Evolutionary conservation across 768 basidiomycete species (phyloP).

Genomic region (Russula olivacea): DNA sequence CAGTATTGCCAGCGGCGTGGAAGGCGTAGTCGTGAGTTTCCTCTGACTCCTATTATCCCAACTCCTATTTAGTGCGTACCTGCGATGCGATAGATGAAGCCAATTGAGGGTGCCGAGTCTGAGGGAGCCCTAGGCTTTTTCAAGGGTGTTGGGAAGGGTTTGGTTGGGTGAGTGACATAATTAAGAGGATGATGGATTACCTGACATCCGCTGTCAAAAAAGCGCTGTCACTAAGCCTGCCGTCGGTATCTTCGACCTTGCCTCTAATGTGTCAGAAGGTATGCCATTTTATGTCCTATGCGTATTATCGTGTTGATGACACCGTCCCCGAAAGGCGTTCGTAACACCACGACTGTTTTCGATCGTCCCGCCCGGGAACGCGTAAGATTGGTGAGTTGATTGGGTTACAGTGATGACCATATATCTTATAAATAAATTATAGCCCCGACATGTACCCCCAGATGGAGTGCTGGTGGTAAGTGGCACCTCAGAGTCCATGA

Average conservation of each 20-base stretch:
- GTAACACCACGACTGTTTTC: constrained; percentile 98
- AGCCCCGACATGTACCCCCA: constrained; percentile 81
- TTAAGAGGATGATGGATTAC: not conserved
- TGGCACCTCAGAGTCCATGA: not conserved
- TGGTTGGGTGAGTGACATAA: constrained; percentile 67
- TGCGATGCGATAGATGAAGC: constrained; percentile 64
- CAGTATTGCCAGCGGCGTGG: constrained; percentile 91
- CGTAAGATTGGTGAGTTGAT: constrained; percentile 57
- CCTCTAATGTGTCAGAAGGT: constrained; percentile 93
- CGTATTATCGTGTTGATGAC: not conserved
- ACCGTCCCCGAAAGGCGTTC: constrained; percentile 57
- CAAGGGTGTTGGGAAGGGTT: constrained; percentile 94
- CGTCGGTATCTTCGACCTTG: constrained; percentile 93
- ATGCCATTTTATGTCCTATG: constrained; percentile 13
- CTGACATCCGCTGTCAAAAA: constrained; percentile 5
- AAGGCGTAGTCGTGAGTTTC: constrained; percentile 77
- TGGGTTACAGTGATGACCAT: not conserved
- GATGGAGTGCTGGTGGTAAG: constrained; percentile 86
- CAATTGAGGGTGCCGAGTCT: constrained; percentile 91
- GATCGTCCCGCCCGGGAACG: constrained; percentile 88
- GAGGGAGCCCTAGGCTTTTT: constrained; percentile 96
- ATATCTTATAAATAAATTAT: constrained; percentile 15
- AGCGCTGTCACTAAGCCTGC: constrained; percentile 95
- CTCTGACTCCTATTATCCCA: constrained; percentile 5
- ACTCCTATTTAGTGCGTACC: not conserved